These are phyloP conservation scores for Coelastrella sp. DNA, from an alignment of 139 green algal genomes.

Conservation along the genomic window DNA sequence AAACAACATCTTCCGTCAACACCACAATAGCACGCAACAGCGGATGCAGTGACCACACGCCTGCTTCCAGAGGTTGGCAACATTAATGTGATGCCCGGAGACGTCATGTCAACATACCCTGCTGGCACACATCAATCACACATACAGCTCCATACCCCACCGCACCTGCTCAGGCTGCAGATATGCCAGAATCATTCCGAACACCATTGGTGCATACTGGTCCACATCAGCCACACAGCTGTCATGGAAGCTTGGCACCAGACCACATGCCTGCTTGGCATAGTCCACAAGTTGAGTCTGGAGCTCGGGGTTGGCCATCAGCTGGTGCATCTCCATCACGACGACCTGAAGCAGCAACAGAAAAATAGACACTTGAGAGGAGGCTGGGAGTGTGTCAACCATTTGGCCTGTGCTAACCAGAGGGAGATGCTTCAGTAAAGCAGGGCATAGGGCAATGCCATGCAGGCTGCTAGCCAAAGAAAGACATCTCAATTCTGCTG, in stretches of 20 bases:
- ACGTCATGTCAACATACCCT: background rate
- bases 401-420: no score
- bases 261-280: conserved; percentile 45
- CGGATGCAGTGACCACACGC: background rate
- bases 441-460: no score
- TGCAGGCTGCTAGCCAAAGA: no score
- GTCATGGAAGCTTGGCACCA: conserved; percentile 29
- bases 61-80: no score
- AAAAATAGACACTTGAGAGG: no score
- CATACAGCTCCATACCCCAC: background rate
- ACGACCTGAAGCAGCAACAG: conserved; percentile 11
- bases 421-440: no score
- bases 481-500: no score
- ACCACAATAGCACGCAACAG: background rate
- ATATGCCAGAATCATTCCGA: conserved; percentile 49
- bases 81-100: no score
- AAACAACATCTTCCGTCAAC: no score
- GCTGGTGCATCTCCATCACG: conserved; percentile 41
- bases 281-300: conserved; percentile 33
- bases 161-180: conserved; percentile 51
- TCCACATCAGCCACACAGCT: conserved; percentile 44
- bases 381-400: no score
- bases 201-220: conserved; percentile 50
- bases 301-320: conserved; percentile 45
- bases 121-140: background rate